Conservation (phyloP, 2,329 filamentous ascomycete genomes). For the Mariannaea elegans region DNA sequence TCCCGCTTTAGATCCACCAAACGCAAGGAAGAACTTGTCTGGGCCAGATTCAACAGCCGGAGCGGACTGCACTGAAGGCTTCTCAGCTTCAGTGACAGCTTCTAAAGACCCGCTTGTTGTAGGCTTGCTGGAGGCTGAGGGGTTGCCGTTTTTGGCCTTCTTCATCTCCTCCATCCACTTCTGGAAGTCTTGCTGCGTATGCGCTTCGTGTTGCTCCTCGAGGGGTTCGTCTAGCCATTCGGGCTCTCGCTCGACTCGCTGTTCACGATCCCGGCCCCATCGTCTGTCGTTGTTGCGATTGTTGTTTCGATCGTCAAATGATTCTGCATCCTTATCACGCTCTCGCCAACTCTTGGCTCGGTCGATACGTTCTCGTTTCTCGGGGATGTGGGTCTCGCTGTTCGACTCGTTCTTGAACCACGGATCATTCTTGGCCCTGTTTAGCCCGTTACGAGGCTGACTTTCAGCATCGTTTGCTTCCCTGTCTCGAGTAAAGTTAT, state of each 20-base stretch:
- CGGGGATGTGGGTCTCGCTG: constrained; percentile 44
- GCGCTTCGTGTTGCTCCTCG: constrained; percentile 73
- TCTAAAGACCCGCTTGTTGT: constrained; percentile 45
- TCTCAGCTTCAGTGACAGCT: constrained; percentile 56
- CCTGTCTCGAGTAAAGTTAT: constrained; percentile 58
- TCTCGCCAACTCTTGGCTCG: constrained; percentile 70
- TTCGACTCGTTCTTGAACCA: constrained; percentile 73
- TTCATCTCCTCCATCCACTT: constrained; percentile 95
- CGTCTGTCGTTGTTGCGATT: constrained; percentile 58
- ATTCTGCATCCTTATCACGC: constrained; percentile 54
- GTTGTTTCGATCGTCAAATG: constrained; percentile 65
- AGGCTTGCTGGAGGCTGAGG: constrained; percentile 49
- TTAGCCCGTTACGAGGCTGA: constrained; percentile 70
- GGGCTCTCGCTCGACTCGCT: constrained; percentile 78
- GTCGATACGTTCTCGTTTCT: constrained; percentile 64
- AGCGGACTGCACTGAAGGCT: constrained; percentile 65
- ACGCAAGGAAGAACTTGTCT: constrained; percentile 79
- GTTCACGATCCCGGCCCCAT: constrained; percentile 67
- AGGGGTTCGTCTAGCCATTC: constrained; percentile 87
- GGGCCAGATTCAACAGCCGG: constrained; percentile 72
- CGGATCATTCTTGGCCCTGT: constrained; percentile 73
- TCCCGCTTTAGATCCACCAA: constrained; percentile 52
- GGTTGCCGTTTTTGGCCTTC: constrained; percentile 60
- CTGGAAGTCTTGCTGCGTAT: constrained; percentile 91
- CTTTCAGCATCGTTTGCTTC: constrained; percentile 64